Evolutionary conservation across 2,329 filamentous ascomycete genomes (phyloP), one percentile per base, ranked within the genome.

Genomic region (Scedosporium boydii): DNA sequence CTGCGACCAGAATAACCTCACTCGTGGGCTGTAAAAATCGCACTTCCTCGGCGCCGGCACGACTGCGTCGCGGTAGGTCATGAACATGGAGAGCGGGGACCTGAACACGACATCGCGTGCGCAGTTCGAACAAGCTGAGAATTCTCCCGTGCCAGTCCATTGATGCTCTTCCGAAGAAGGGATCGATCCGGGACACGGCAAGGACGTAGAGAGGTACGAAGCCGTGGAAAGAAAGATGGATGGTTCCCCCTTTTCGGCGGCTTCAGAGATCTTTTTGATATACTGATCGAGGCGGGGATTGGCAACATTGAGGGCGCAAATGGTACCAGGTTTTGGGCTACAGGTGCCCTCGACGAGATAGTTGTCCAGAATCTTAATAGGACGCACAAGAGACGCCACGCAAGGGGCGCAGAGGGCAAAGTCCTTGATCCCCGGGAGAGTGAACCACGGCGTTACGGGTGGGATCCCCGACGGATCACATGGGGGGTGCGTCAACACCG

Each of bases 191-290:
- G 59, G 59, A 26, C 59, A 61, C 29, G 59, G 59, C 3, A 48
- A 44, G 12, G 59, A 61, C 9, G 48, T 42, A 18, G 59, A 61
- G 27, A 61, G 59, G 48, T 61, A 61, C 18, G 59, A 41, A 4
- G 59, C 59, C 3, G 59, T 61, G 48, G 59, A 61, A 29, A 61
- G 59, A 34, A 61, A 61, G 59, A 61, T 44, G 16, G 18, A 23
- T 2, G 59, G 46, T 48, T 56, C 46, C 29, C 59, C 59, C 59
- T 61, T 61, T 16, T 61, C 59, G n/a, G 59, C 59, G 3, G 59
- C 48, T 41, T 61, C 59, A n/a, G 59, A 61, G 48, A 61, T 56
- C 34, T 61, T 61, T 48, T 61, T 61, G 29, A 61, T 61, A 41
- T 61, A 61, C 48, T 61, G 59, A 18, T 61, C 59, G 10, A 61